Percentiles rank a stretch among this genome's conserved stretches.
Conservation (phyloP, 805 yeast species). For the Ogataea nakhonphanomensis region DNA sequence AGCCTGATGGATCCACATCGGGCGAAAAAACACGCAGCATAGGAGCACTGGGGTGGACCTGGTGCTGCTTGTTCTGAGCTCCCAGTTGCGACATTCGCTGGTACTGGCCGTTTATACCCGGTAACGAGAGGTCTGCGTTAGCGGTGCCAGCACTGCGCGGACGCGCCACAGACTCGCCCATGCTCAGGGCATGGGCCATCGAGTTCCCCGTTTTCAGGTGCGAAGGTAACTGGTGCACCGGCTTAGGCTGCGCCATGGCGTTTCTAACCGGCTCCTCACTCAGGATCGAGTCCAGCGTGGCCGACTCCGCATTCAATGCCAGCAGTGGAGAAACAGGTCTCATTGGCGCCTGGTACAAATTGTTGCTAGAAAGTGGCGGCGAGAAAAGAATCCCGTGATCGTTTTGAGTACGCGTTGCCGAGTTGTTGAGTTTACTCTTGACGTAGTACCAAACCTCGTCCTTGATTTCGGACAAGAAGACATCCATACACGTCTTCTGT, state of each 20-base stretch:
- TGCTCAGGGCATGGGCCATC: conserved; percentile 4
- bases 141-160: conserved; percentile 48
- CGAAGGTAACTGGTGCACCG: conserved; percentile 12
- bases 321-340: conserved; percentile 34
- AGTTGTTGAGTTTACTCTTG: conserved; percentile 38
- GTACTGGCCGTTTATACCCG: conserved; percentile 10
- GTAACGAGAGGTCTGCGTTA: conserved; percentile 17
- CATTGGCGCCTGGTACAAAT: conserved; percentile 24
- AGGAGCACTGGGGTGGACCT: conserved; percentile 13
- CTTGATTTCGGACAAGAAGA: conserved; percentile 43
- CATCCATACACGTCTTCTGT: conserved; percentile 44
- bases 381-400: conserved; percentile 20
- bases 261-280: conserved; percentile 20
- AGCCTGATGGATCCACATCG: conserved; percentile 21
- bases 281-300: conserved; percentile 38
- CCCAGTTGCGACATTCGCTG: conserved; percentile 10
- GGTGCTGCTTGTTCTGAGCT: conserved; percentile 12
- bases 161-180: conserved; percentile 28
- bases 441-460: conserved; percentile 44
- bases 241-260: conserved; percentile 13
- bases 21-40: conserved; percentile 29
- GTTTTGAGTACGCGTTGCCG: conserved; percentile 12
- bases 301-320: conserved; percentile 34
- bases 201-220: conserved; percentile 9
- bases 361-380: conserved; percentile 25